Evolutionary conservation across 2,329 filamentous ascomycete genomes (phyloP), one percentile per base, ranked within the genome.

Genomic region (Chaetomiaceae sp.): DNA sequence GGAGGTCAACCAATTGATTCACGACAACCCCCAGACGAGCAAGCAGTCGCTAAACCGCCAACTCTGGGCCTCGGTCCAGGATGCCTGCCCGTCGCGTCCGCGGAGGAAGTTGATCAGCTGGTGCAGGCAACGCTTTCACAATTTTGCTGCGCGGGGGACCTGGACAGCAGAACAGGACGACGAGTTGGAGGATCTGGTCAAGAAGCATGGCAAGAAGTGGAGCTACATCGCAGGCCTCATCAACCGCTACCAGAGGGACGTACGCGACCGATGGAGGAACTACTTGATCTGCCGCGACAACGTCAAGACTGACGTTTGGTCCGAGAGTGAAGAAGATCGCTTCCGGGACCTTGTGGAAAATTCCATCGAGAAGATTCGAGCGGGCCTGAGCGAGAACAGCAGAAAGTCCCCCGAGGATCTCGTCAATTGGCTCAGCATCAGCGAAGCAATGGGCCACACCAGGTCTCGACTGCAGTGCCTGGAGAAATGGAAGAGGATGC

Each of bases 251-350:
- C 73, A 78, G 0, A 78, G 82, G 53, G 85, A 89, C 62, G 75
- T 83, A 46, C 78, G 85, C 44, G 85, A 89, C 63, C 81, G 86
- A 3, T 87, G 83, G 72, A 75, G 82, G 34, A 86, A 88, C 59
- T 82, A 85, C 59, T 68, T 86, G 19, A 69, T 83, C 40, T 83
- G 79, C 48, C 77, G 77, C 17, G 71, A 76, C 5, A 74, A 72
- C 0, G 70, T 72, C 50, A 73, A 73, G 27, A 76, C 71, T 37
- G 76, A 78, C 30, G 65, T 68, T 1, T 90, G 87, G 86, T 73
- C 70, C 2, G 66, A 76, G 16, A 71, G 75, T 0, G 86, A 90
- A 59, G 82, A 86, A 60, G 65, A 68, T 0, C 67, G 63, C 9
- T 68, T 88, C 21, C 70, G 72, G 1, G 63, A 69, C 2, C 73